These are phyloP conservation scores for Quercus phellos DNA, from an alignment of 331 rosid species.

Conservation along the genomic window DNA sequence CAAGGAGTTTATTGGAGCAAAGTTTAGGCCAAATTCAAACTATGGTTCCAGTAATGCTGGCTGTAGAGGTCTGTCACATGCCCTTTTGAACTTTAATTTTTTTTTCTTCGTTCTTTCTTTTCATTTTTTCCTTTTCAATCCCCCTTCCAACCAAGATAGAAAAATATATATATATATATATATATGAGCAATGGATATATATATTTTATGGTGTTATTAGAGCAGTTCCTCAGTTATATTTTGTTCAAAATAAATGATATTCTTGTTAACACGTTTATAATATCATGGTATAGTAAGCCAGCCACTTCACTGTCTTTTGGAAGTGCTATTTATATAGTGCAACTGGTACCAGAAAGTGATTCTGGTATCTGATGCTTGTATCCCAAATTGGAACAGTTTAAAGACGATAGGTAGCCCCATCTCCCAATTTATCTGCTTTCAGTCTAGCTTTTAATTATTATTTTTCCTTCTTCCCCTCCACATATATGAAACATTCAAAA, in stretches of 20 bases:
- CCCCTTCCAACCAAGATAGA: background rate
- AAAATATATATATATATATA: background rate
- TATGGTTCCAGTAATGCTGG: constrained; percentile 68
- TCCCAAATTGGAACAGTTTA: background rate
- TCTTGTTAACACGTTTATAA: background rate
- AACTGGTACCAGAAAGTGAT: background rate
- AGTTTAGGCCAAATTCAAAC: constrained; percentile 55
- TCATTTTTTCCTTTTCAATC: background rate
- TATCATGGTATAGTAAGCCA: background rate
- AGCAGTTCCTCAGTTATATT: background rate
- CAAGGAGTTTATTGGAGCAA: constrained; percentile 47
- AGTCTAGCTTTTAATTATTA: background rate
- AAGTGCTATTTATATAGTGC: background rate
- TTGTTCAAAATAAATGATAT: background rate
- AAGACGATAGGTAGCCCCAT: background rate
- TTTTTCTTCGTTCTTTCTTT: background rate
- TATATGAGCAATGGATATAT: background rate
- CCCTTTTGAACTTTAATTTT: constrained; percentile 7
- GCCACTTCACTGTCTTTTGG: background rate
- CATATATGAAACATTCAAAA: background rate
- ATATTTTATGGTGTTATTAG: background rate
- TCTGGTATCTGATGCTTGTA: background rate
- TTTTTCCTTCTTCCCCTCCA: background rate
- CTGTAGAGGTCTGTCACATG: constrained; percentile 52
- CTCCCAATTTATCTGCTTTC: background rate